A percentile compares a stretch with the other conserved stretches of the same genome.
These are phyloP conservation scores for Russula vinacea DNA, from an alignment of 768 basidiomycete species.

Conservation along the genomic window DNA sequence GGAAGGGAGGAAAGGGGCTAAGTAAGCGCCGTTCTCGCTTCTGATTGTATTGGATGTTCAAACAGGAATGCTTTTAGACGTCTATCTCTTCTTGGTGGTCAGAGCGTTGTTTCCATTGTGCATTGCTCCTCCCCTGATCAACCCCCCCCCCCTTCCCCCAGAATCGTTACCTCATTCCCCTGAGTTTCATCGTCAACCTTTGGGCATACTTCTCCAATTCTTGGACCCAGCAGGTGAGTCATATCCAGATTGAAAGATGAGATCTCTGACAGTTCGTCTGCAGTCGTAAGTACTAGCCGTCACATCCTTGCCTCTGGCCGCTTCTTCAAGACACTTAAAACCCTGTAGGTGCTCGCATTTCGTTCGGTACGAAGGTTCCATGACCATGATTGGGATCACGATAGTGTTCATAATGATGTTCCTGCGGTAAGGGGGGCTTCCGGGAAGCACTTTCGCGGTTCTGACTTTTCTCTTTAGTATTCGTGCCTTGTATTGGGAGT, in stretches of 20 bases:
- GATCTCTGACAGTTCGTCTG: not conserved
- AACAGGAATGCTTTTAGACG: constrained; percentile 30
- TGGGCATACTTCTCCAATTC: constrained; percentile 33
- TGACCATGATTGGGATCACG: constrained; percentile 52
- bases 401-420: constrained; percentile 59
- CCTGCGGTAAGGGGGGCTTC: constrained; percentile 40
- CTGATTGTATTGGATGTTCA: not conserved
- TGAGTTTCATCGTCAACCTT: constrained; percentile 59
- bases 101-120: constrained; percentile 11
- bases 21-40: constrained; percentile 38
- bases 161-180: constrained; percentile 64
- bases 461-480: constrained; percentile 29
- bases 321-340: not conserved
- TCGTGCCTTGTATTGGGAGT: constrained; percentile 35
- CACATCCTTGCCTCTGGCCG: too few species aligned
- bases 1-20: constrained; percentile 48
- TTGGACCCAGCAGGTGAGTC: constrained; percentile 29
- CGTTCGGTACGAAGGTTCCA: constrained; percentile 40
- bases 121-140: too few species aligned
- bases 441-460: not conserved
- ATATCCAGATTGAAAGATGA: not conserved
- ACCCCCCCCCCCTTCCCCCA: constrained; percentile 33
- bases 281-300: constrained; percentile 2
- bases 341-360: constrained; percentile 32
- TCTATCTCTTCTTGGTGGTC: constrained; percentile 41